Evolutionary conservation across 257 asterid species (phyloP).

Genomic region (Solanum chiquidenum): DNA sequence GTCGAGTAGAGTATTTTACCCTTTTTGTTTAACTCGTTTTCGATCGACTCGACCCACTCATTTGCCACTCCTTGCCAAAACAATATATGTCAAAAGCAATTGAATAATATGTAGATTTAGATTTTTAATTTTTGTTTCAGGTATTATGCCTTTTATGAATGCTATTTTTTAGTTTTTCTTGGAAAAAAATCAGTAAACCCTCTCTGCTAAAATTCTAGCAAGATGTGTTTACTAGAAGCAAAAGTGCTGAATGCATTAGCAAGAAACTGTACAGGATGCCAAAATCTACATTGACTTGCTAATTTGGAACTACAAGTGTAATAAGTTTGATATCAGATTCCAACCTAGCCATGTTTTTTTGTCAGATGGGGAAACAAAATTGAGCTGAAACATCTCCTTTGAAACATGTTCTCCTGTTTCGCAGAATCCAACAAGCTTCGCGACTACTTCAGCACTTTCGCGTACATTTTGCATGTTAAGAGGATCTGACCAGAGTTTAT

Average conservation of each 20-base stretch:
- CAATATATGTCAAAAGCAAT: too few relatives aligned
- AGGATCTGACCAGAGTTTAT: conserved; percentile 85
- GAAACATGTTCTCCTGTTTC: conserved; percentile 64
- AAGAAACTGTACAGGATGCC: background rate
- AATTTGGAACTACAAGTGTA: conserved; percentile 36
- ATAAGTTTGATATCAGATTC: conserved; percentile 67
- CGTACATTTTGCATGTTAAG: conserved; percentile 59
- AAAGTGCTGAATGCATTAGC: background rate
- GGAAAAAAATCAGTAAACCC: background rate
- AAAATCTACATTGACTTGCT: background rate
- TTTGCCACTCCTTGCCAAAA: too few relatives aligned
- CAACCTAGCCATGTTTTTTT: conserved; percentile 87
- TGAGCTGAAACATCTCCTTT: conserved; percentile 84
- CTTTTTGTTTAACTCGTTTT: too few relatives aligned
- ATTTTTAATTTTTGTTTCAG: background rate
- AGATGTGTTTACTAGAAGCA: background rate
- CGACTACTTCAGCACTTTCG: conserved; percentile 90
- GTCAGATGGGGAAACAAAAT: conserved; percentile 66
- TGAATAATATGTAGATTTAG: background rate
- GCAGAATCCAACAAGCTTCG: conserved; percentile 85
- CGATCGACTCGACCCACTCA: too few relatives aligned
- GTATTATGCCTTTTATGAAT: background rate
- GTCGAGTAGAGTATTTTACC: too few relatives aligned
- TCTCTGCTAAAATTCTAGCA: background rate
- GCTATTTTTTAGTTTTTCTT: background rate